phyloP scores from a whole-genome alignment of 1,139 yeast species.

The Nematodospora anomalae region DNA sequence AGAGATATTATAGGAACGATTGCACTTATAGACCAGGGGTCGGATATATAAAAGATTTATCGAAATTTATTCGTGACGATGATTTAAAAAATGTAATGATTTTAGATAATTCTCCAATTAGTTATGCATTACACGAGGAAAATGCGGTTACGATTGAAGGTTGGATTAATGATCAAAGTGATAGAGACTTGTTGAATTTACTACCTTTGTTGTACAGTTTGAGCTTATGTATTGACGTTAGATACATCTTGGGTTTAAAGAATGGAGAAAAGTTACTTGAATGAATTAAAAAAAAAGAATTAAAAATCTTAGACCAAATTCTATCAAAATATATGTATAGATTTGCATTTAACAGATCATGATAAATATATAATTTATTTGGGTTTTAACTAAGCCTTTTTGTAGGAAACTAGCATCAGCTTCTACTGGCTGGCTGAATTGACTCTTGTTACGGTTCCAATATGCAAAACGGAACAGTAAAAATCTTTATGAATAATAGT shows the following conservation, averaged over 20 bases:
- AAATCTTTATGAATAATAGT: no score
- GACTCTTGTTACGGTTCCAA: no score
- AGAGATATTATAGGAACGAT: constrained; percentile 74
- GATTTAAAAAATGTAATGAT: constrained; percentile 76
- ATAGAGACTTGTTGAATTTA: constrained; percentile 74
- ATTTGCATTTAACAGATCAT: neutral
- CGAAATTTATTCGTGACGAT: constrained; percentile 46
- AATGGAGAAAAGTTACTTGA: constrained; percentile 75
- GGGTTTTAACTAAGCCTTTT: no score
- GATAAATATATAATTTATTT: no score
- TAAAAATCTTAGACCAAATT: neutral
- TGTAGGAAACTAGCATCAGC: no score
- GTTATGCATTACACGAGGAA: constrained; percentile 78
- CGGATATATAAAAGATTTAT: constrained; percentile 86
- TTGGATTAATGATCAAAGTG: constrained; percentile 95
- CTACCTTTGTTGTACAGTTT: constrained; percentile 80
- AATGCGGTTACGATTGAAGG: constrained; percentile 95
- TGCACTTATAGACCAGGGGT: constrained; percentile 76
- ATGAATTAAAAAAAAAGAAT: constrained; percentile 6
- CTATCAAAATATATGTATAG: neutral
- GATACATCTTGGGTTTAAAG: constrained; percentile 73
- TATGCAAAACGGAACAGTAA: no score
- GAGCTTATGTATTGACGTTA: constrained; percentile 82
- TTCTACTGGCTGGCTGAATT: no score
- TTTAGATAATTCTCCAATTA: constrained; percentile 88